Percentiles rank a stretch among this genome's conserved stretches.
phyloP scores from a whole-genome alignment of 306 rosid genomes.

The Citrullus mucosospermus region DNA sequence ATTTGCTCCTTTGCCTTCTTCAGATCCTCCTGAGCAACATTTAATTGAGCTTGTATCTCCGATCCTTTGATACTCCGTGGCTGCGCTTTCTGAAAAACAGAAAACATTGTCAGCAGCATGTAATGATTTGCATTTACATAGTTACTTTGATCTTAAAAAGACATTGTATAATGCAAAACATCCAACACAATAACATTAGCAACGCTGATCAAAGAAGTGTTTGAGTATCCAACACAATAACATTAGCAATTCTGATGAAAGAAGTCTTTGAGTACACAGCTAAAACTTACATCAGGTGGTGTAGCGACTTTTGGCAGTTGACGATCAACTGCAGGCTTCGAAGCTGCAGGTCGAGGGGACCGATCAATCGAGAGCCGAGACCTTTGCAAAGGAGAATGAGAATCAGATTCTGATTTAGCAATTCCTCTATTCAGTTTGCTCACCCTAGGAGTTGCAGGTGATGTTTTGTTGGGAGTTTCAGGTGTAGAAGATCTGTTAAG shows the following conservation, averaged over 20 bases:
- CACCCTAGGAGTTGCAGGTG: slow-evolving; percentile 76
- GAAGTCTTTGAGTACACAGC: background rate
- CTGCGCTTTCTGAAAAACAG: slow-evolving; percentile 45
- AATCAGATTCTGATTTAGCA: slow-evolving; percentile 57
- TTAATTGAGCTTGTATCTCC: slow-evolving; percentile 60
- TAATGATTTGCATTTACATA: background rate
- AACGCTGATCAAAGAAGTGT: background rate
- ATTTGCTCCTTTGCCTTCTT: slow-evolving; percentile 80
- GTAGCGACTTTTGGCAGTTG: slow-evolving; percentile 53
- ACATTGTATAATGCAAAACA: background rate
- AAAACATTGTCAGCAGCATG: background rate
- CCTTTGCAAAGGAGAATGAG: slow-evolving; percentile 63
- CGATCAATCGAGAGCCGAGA: slow-evolving; percentile 66
- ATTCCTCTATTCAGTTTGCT: slow-evolving; percentile 52
- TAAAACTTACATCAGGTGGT: slow-evolving; percentile 67
- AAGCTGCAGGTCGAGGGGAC: slow-evolving; percentile 52
- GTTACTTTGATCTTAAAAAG: background rate
- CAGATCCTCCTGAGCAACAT: slow-evolving; percentile 65
- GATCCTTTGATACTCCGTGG: slow-evolving; percentile 49
- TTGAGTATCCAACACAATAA: background rate
- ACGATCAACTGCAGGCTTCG: slow-evolving; percentile 50
- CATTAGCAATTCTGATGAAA: background rate
- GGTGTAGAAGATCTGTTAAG: slow-evolving; percentile 44
- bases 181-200: background rate
- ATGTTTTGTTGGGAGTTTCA: slow-evolving; percentile 54